A percentile compares a stretch with the other conserved stretches of the same genome.
Conservation (phyloP, 2,329 filamentous ascomycete genomes). For the Amylocarpus encephaloides region DNA sequence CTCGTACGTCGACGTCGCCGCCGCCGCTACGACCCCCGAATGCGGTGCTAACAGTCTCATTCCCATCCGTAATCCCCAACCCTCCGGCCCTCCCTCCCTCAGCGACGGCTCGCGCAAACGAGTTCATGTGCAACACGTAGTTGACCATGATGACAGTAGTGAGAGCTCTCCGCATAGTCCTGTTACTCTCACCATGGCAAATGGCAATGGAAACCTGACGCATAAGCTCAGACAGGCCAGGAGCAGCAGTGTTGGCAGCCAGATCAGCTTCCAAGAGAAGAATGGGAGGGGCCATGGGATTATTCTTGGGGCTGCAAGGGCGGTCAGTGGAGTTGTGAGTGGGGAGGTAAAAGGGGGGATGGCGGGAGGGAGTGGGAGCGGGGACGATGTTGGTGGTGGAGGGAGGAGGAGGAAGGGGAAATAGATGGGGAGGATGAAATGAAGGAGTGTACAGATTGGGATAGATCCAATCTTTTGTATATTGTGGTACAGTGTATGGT, state of each 20-base stretch:
- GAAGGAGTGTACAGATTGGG: background rate
- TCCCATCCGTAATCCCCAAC: background rate
- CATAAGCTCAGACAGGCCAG: slow-evolving; percentile 10
- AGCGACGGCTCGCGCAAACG: slow-evolving; percentile 16
- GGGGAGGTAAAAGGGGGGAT: slow-evolving; percentile 18
- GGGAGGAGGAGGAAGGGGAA: slow-evolving; percentile 4
- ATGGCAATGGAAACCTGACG: slow-evolving; percentile 7
- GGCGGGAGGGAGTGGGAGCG: slow-evolving; percentile 10
- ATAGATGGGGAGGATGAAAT: background rate
- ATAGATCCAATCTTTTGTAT: background rate
- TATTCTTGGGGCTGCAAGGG: slow-evolving; percentile 23
- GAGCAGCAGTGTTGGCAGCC: slow-evolving; percentile 25
- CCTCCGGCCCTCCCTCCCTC: background rate
- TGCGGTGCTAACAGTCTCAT: background rate
- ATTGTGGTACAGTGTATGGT: too few relatives aligned
- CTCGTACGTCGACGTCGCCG: slow-evolving; percentile 17
- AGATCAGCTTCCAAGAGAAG: slow-evolving; percentile 22
- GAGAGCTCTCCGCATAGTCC: slow-evolving; percentile 14
- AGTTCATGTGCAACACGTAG: slow-evolving; percentile 8
- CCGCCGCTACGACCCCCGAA: slow-evolving; percentile 7
- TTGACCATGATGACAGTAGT: slow-evolving; percentile 22
- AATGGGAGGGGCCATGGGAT: slow-evolving; percentile 18
- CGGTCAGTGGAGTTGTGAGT: slow-evolving; percentile 20
- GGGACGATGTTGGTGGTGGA: background rate
- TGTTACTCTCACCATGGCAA: slow-evolving; percentile 6